A percentile compares a stretch with the other conserved stretches of the same genome.
Conservation (phyloP, 164 flowering plant genomes). For the Macadamia tetraphylla region DNA sequence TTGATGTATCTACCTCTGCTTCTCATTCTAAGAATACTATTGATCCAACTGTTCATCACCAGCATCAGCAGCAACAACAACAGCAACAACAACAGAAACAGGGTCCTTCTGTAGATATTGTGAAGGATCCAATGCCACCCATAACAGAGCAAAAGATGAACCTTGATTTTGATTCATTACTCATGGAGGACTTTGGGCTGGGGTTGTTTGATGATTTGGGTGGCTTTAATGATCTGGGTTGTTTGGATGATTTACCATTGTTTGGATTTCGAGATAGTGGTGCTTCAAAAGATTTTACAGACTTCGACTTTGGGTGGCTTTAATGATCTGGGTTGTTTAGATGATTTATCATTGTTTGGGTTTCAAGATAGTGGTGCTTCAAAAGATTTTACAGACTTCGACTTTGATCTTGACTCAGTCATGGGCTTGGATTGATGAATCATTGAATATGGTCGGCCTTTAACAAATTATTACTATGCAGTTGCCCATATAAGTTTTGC, state of each 20-base stretch:
- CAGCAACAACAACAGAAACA: background rate
- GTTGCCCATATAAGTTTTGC: slow-evolving; percentile 42
- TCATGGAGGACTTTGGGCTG: slow-evolving; percentile 30
- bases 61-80: background rate
- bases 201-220: slow-evolving; percentile 25
- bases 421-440: slow-evolving; percentile 46
- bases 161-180: slow-evolving; percentile 33
- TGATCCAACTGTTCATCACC: background rate
- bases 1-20: slow-evolving; percentile 34
- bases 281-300: slow-evolving; percentile 35
- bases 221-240: slow-evolving; percentile 9
- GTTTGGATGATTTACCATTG: slow-evolving; percentile 31
- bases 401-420: slow-evolving; percentile 25
- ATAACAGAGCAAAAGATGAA: slow-evolving; percentile 30
- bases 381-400: slow-evolving; percentile 10
- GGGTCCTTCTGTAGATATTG: slow-evolving; percentile 2
- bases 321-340: too few relatives aligned
- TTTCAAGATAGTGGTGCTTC: too few relatives aligned
- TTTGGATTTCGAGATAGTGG: slow-evolving; percentile 29
- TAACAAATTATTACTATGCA: too few relatives aligned
- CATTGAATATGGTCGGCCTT: slow-evolving; percentile 49
- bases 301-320: too few relatives aligned
- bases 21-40: slow-evolving; percentile 3
- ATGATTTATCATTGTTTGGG: too few relatives aligned
- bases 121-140: slow-evolving; percentile 23